These are phyloP conservation scores for Hypocreales sp. DNA, from an alignment of 2,329 filamentous ascomycete genomes.

Conservation along the genomic window DNA sequence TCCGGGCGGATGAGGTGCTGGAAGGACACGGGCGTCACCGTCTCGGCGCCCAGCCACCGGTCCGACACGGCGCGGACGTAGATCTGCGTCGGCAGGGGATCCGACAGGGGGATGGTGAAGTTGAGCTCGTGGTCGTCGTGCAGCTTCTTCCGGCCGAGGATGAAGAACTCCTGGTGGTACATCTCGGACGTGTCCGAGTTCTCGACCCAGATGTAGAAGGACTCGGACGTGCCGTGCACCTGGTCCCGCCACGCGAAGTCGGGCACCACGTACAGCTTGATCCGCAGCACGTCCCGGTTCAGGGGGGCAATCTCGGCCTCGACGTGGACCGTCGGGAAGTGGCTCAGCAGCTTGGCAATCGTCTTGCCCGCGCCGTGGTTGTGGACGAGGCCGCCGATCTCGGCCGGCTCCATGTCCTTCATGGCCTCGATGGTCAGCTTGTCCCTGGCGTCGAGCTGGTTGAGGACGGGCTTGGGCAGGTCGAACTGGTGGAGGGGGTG, in stretches of 20 bases:
- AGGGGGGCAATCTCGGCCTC: slow-evolving; percentile 91
- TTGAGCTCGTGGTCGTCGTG: slow-evolving; percentile 95
- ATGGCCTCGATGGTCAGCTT: slow-evolving; percentile 63
- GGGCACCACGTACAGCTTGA: slow-evolving; percentile 70
- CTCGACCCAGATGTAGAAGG: slow-evolving; percentile 98
- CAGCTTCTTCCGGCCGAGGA: slow-evolving; percentile 76
- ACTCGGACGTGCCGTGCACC: slow-evolving; percentile 85
- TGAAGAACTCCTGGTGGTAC: slow-evolving; percentile 95
- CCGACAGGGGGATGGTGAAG: slow-evolving; percentile 89
- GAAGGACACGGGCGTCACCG: slow-evolving; percentile 88
- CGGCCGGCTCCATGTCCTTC: slow-evolving; percentile 82
- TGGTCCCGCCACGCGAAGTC: slow-evolving; percentile 93
- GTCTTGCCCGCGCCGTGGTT: slow-evolving; percentile 77
- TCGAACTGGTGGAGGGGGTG: slow-evolving; percentile 95
- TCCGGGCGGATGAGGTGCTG: slow-evolving; percentile 95
- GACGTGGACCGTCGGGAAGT: slow-evolving; percentile 82
- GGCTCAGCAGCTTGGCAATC: slow-evolving; percentile 67
- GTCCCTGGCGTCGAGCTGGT: slow-evolving; percentile 72
- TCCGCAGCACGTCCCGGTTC: slow-evolving; percentile 87
- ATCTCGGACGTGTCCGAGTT: slow-evolving; percentile 97
- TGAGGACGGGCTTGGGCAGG: slow-evolving; percentile 66
- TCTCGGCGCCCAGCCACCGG: slow-evolving; percentile 92
- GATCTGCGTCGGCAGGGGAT: slow-evolving; percentile 87
- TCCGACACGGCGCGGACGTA: slow-evolving; percentile 92
- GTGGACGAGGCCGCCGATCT: slow-evolving; percentile 83